Percentiles rank a stretch among this genome's conserved stretches.
These are phyloP conservation scores for Pelagomonas calceolata DNA, from an alignment of 108 stramenopile genomes.

Conservation along the genomic window DNA sequence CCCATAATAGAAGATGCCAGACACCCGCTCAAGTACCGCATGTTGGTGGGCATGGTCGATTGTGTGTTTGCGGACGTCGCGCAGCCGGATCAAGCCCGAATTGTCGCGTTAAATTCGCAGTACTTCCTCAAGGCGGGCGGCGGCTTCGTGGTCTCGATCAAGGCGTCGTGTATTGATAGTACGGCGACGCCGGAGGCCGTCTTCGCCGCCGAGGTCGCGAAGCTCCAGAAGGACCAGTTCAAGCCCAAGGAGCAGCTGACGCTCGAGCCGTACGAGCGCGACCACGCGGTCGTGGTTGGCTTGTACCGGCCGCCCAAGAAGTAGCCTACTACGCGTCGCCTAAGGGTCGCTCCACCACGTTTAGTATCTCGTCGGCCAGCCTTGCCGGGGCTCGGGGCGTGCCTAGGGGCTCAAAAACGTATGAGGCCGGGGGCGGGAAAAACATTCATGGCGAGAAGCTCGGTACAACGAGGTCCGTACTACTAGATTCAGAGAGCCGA, in stretches of 20 bases:
- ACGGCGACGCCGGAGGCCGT: slow-evolving; percentile 98
- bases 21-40: slow-evolving; percentile 98
- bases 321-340: slow-evolving; percentile 37
- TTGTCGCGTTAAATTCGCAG: slow-evolving; percentile 96
- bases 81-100: slow-evolving; percentile 98
- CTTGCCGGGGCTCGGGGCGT: too few relatives aligned
- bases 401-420: too few relatives aligned
- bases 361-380: too few relatives aligned
- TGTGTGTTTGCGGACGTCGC: slow-evolving; percentile 97
- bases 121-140: slow-evolving; percentile 91
- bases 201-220: slow-evolving; percentile 84
- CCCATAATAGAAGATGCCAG: slow-evolving; percentile 99
- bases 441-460: too few relatives aligned
- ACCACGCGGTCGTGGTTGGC: slow-evolving; percentile 95
- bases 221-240: slow-evolving; percentile 85
- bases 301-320: slow-evolving; percentile 85
- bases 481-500: too few relatives aligned
- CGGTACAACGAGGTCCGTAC: too few relatives aligned
- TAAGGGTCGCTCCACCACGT: too few relatives aligned
- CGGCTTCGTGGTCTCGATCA: slow-evolving; percentile 97
- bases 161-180: slow-evolving; percentile 97
- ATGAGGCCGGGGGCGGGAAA: too few relatives aligned
- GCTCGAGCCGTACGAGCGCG: slow-evolving; percentile 98
- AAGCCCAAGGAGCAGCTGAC: slow-evolving; percentile 98
- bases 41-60: slow-evolving; percentile 99